Evolutionary conservation across 2,329 filamentous ascomycete genomes (phyloP).

Genomic region (Phaeosphaeriaceae sp.): DNA sequence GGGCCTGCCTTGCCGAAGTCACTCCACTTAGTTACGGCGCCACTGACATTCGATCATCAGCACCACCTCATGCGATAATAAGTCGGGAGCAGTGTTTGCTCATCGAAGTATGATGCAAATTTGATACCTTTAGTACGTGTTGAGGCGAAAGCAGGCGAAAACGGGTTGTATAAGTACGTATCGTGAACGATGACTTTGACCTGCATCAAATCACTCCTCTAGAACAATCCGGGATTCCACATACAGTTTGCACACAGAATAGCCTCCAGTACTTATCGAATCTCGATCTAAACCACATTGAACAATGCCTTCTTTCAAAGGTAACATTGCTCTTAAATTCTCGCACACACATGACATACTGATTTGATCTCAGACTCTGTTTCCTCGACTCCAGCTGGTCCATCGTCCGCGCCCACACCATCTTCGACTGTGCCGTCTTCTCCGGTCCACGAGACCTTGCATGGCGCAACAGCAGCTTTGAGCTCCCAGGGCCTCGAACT

Average conservation of each 20-base stretch:
- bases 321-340: conserved; percentile 3
- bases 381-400: conserved; percentile 31
- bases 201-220: no score
- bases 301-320: conserved; percentile 32
- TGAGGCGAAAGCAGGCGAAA: conserved; percentile 15
- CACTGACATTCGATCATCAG: conserved; percentile 27
- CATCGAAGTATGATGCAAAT: conserved; percentile 20
- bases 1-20: conserved; percentile 29
- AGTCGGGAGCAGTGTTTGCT: conserved; percentile 22
- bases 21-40: conserved; percentile 23
- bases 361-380: conserved; percentile 23
- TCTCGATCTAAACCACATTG: not conserved
- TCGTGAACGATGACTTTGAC: not conserved
- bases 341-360: not conserved
- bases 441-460: conserved; percentile 29
- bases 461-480: conserved; percentile 28
- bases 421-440: conserved; percentile 18
- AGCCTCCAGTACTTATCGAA: no score
- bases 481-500: conserved; percentile 31
- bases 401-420: conserved; percentile 29
- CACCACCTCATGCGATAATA: conserved; percentile 31
- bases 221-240: no score
- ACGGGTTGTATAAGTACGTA: conserved; percentile 16
- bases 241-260: no score
- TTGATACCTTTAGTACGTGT: conserved; percentile 13